A percentile compares a stretch with the other conserved stretches of the same genome.
phyloP scores from a whole-genome alignment of 148 eudicot species.

The Diospyros kaki region DNA sequence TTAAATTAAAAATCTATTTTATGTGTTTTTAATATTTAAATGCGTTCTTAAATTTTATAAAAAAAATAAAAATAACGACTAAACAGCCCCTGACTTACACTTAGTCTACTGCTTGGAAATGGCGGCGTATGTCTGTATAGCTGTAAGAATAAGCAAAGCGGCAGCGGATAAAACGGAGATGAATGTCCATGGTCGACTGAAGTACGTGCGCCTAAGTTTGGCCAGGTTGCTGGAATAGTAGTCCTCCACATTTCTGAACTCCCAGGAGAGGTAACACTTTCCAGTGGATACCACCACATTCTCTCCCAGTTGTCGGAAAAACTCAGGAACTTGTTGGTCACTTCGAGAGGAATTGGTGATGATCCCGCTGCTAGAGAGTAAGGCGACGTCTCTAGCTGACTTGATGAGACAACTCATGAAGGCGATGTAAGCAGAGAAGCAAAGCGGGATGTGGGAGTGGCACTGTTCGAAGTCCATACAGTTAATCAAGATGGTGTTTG shows the following conservation, averaged over 20 bases:
- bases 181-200: not conserved
- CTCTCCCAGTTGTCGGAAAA: not conserved
- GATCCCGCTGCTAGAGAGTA: not conserved
- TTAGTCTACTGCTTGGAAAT: too few species aligned
- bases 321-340: not conserved
- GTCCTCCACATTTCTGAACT: not conserved
- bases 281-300: not conserved
- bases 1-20: too few species aligned
- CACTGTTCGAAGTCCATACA: not conserved
- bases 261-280: not conserved
- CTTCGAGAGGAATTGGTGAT: not conserved
- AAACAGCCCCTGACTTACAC: too few species aligned
- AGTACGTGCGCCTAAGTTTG: not conserved
- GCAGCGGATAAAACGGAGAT: not conserved
- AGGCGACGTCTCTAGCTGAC: not conserved
- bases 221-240: not conserved
- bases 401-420: constrained; percentile 2
- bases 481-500: not conserved
- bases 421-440: not conserved
- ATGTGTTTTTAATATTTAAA: too few species aligned
- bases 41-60: too few species aligned
- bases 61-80: too few species aligned
- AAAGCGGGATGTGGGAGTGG: not conserved
- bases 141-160: not conserved
- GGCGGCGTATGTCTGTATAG: not conserved